A percentile compares a stretch with the other conserved stretches of the same genome.
These are phyloP conservation scores for Leccinum disarticulatum DNA, from an alignment of 768 basidiomycete species.

Conservation along the genomic window DNA sequence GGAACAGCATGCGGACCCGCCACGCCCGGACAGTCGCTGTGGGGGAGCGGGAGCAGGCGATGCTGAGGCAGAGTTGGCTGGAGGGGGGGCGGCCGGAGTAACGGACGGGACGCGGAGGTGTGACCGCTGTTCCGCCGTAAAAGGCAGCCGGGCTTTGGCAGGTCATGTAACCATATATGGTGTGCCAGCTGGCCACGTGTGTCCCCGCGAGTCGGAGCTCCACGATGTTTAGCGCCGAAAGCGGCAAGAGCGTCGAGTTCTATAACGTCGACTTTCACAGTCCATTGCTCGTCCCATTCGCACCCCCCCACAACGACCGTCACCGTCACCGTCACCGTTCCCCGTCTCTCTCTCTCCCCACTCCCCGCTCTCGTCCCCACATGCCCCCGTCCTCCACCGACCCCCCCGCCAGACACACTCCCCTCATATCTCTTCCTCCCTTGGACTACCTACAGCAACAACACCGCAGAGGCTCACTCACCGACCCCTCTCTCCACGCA, in stretches of 20 bases:
- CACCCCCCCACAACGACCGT: background rate
- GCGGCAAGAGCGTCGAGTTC: slow-evolving; percentile 20
- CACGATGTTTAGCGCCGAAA: slow-evolving; percentile 30
- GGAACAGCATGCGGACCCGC: slow-evolving; percentile 52
- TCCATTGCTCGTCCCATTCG: slow-evolving; percentile 7
- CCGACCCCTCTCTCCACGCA: slow-evolving; percentile 77
- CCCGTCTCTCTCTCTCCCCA: background rate
- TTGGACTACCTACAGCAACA: slow-evolving; percentile 71
- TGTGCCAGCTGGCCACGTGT: slow-evolving; percentile 28
- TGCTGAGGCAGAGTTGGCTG: slow-evolving; percentile 30
- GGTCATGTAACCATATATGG: slow-evolving; percentile 26
- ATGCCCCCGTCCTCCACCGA: slow-evolving; percentile 4
- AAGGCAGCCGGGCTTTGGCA: slow-evolving; percentile 9
- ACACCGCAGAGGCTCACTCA: slow-evolving; percentile 81
- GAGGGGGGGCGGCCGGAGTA: background rate
- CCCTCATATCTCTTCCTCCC: slow-evolving; percentile 65
- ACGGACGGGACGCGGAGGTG: background rate
- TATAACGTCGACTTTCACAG: slow-evolving; percentile 33
- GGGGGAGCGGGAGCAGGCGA: slow-evolving; percentile 36
- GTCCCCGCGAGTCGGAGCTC: slow-evolving; percentile 27
- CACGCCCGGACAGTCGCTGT: slow-evolving; percentile 48
- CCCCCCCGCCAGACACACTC: slow-evolving; percentile 42
- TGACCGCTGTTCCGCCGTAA: background rate
- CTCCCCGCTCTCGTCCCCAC: background rate
- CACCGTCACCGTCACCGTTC: no score